A percentile compares a stretch with the other conserved stretches of the same genome.
Evolutionary conservation across 768 basidiomycete species (phyloP).

Genomic region (Rhodotorula sphaerocarpa): DNA sequence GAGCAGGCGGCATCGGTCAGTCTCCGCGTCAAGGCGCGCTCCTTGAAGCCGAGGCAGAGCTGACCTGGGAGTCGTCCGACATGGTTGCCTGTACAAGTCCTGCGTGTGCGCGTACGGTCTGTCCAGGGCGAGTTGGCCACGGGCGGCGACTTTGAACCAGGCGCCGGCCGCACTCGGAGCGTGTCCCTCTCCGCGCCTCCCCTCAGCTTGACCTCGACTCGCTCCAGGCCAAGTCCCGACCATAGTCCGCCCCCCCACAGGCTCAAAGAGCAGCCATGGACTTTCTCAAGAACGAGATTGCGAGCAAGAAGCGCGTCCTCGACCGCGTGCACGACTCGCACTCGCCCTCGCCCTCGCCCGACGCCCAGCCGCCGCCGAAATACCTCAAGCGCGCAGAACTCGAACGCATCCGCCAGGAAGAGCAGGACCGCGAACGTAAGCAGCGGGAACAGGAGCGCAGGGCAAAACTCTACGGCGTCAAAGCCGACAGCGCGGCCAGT

Average conservation of each 20-base stretch:
- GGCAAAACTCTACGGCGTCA: constrained; percentile 40
- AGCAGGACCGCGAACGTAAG: constrained; percentile 47
- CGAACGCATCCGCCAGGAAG: constrained; percentile 56
- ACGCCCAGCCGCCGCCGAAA: constrained; percentile 52
- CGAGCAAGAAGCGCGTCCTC: constrained; percentile 61
- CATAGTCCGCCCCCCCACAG: no score
- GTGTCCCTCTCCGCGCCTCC: no score
- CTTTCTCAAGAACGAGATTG: constrained; percentile 79
- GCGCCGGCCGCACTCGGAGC: no score
- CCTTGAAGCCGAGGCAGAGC: no score
- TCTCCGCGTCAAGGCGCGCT: no score
- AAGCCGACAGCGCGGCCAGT: constrained; percentile 30
- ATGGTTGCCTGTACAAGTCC: no score
- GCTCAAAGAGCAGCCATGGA: constrained; percentile 56
- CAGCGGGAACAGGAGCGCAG: constrained; percentile 47
- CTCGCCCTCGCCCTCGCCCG: constrained; percentile 14
- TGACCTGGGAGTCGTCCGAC: constrained; percentile 24
- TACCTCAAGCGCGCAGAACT: constrained; percentile 89
- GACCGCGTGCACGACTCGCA: constrained; percentile 44
- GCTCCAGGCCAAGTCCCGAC: no score
- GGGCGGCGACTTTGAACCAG: no score
- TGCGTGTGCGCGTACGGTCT: no score
- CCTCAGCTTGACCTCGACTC: not conserved
- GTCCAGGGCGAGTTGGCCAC: no score
- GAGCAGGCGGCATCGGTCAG: no score